phyloP scores from a whole-genome alignment of 805 yeast genomes.

The Candida ovalis region DNA sequence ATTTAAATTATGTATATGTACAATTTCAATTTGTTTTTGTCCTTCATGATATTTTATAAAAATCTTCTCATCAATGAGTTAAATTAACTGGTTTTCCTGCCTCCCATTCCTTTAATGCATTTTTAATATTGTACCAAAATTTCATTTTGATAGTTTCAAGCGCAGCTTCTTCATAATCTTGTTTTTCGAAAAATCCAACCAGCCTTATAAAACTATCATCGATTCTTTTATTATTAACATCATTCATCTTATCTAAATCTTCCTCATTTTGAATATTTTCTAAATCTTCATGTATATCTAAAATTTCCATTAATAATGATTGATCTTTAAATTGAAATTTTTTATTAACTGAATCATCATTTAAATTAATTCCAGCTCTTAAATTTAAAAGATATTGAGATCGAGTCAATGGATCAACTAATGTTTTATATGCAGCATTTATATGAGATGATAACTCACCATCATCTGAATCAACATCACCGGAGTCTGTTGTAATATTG shows the following conservation, averaged over 20 bases:
- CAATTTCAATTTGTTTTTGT: background rate
- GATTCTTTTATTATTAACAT: conserved; percentile 58
- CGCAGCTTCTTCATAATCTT: conserved; percentile 59
- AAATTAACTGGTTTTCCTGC: conserved; percentile 62
- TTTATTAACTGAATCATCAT: conserved; percentile 52
- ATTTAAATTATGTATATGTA: background rate
- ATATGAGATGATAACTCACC: conserved; percentile 48
- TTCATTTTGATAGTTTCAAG: conserved; percentile 67
- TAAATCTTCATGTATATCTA: conserved; percentile 81
- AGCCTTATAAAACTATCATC: conserved; percentile 41
- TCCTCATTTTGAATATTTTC: conserved; percentile 59
- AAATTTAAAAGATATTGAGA: conserved; percentile 54
- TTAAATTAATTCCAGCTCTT: conserved; percentile 48
- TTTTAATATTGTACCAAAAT: conserved; percentile 78
- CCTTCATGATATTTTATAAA: background rate
- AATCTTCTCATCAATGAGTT: conserved; percentile 47
- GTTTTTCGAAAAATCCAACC: conserved; percentile 39
- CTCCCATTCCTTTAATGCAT: conserved; percentile 75
- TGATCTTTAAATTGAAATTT: conserved; percentile 38
- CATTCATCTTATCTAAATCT: conserved; percentile 51
- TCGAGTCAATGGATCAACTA: conserved; percentile 67
- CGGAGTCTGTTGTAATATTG: conserved; percentile 12
- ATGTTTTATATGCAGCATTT: conserved; percentile 73
- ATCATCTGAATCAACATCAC: conserved; percentile 6
- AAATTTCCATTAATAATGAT: conserved; percentile 63